Conservation (phyloP, 2,329 filamentous ascomycete genomes). For the Cladosporium sp. region DNA sequence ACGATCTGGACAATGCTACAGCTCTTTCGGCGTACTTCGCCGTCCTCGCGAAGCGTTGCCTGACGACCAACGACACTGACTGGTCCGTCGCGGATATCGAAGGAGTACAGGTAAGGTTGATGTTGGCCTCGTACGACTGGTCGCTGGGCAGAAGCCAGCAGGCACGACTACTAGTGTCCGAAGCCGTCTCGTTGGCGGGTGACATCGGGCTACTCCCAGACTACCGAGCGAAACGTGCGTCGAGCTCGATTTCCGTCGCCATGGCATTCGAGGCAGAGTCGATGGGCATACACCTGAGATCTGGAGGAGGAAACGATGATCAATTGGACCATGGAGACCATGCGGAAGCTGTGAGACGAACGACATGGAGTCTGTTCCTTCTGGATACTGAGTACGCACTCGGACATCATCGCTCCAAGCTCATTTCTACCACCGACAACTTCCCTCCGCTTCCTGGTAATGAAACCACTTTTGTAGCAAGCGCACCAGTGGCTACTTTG, state of each 20-base stretch:
- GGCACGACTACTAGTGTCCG: background rate
- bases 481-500: no score
- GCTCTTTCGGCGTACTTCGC: background rate
- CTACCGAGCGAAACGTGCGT: background rate
- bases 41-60: background rate
- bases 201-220: background rate
- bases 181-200: background rate
- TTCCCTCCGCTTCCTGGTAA: background rate
- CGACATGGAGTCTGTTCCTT: background rate
- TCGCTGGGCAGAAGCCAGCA: background rate
- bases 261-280: constrained; percentile 1
- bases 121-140: background rate
- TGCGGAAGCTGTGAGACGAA: background rate
- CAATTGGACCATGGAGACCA: background rate
- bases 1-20: background rate
- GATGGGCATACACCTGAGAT: background rate
- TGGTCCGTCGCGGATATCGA: background rate
- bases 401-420: background rate
- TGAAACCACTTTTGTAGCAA: background rate
- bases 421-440: background rate
- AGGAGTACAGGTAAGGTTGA: background rate
- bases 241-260: background rate
- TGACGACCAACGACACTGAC: background rate
- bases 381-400: background rate
- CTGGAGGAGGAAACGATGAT: background rate